phyloP scores from a whole-genome alignment of 192 early-diverging fungal species.

The Umbelopsis sp. region DNA sequence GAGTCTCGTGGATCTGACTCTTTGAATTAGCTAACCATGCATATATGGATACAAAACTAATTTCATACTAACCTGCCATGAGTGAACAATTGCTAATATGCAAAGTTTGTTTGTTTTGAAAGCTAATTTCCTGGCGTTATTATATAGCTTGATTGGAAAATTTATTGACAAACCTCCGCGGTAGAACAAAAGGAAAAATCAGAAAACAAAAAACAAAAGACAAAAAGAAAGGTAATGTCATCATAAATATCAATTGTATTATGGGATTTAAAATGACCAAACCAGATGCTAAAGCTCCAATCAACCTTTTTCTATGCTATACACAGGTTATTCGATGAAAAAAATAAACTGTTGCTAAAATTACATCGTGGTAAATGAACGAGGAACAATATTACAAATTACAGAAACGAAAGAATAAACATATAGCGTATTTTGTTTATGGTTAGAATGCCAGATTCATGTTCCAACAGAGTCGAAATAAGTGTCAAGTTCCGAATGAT shows the following conservation, averaged over 20 bases:
- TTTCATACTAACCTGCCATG: slow-evolving; percentile 1
- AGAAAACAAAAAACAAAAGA: neutral
- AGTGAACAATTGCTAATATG: neutral
- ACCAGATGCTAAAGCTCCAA: too few species aligned
- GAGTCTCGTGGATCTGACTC: neutral
- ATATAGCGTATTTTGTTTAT: neutral
- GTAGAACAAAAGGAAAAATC: neutral
- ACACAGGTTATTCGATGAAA: too few species aligned
- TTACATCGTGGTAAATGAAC: too few species aligned
- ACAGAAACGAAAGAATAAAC: neutral
- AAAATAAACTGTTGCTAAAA: too few species aligned
- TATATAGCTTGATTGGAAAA: neutral
- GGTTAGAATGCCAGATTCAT: slow-evolving; percentile 16
- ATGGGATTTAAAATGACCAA: too few species aligned
- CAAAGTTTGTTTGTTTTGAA: neutral
- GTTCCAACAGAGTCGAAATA: slow-evolving; percentile 11
- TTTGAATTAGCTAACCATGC: neutral
- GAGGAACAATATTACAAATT: neutral
- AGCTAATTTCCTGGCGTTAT: neutral
- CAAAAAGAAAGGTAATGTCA: neutral
- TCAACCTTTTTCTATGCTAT: too few species aligned
- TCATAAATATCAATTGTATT: neutral
- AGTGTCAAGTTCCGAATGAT: slow-evolving; percentile 7
- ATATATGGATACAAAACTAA: neutral
- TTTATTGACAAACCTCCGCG: neutral